Percentiles rank a stretch among this genome's conserved stretches.
phyloP scores from a whole-genome alignment of 2,329 filamentous ascomycete species.

The Zopfia rhizophila region DNA sequence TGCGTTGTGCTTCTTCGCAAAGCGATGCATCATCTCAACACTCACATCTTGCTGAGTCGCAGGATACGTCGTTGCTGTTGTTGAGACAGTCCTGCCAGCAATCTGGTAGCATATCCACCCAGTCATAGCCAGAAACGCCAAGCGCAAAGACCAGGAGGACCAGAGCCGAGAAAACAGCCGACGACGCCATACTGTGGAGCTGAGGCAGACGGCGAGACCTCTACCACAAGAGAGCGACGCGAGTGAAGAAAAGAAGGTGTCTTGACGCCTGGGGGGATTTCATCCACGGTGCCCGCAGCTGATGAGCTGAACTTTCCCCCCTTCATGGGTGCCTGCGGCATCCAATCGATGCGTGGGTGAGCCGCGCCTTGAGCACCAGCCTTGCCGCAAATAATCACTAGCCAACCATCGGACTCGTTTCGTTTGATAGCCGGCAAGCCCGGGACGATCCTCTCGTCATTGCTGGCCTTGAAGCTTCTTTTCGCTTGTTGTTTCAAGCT shows the following conservation, averaged over 20 bases:
- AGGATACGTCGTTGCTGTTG: slow-evolving; percentile 26
- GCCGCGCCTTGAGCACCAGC: slow-evolving; percentile 5
- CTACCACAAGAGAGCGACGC: not conserved
- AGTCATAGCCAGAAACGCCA: slow-evolving; percentile 21
- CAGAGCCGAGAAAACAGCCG: not conserved
- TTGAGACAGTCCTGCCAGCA: slow-evolving; percentile 36
- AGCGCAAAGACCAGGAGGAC: slow-evolving; percentile 5
- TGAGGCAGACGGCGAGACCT: not conserved
- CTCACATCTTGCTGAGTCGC: slow-evolving; percentile 32
- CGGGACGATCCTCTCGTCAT: slow-evolving; percentile 7
- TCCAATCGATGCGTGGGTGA: slow-evolving; percentile 1
- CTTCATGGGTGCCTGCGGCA: too few relatives aligned
- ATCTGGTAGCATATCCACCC: slow-evolving; percentile 26
- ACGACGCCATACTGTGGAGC: slow-evolving; percentile 8
- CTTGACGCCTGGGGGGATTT: too few relatives aligned
- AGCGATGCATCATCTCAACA: not conserved
- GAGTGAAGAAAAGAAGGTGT: not conserved
- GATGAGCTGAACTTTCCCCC: too few relatives aligned
- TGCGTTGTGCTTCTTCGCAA: not conserved
- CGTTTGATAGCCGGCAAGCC: not conserved
- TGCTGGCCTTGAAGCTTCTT: too few relatives aligned
- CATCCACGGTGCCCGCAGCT: too few relatives aligned
- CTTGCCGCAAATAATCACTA: slow-evolving; percentile 2
- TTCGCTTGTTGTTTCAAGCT: too few relatives aligned
- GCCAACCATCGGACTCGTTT: slow-evolving; percentile 7